These are phyloP conservation scores for Hypoxylon lienhwacheense DNA, from an alignment of 495 filamentous ascomycete species.

Conservation along the genomic window DNA sequence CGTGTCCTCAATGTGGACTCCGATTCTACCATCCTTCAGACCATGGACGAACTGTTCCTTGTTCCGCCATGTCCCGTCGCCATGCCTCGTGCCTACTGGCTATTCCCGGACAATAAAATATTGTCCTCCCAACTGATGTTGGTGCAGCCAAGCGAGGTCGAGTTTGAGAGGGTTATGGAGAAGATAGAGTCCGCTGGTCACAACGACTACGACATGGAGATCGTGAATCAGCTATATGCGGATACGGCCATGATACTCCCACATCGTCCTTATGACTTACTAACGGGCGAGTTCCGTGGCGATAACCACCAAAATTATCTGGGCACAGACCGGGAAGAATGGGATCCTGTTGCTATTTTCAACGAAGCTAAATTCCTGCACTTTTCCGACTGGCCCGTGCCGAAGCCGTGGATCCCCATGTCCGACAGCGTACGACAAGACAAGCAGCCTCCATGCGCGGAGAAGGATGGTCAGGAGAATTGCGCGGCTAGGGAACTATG, in stretches of 20 bases:
- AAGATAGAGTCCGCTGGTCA: constrained; percentile 42
- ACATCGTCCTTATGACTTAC: constrained; percentile 69
- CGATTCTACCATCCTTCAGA: constrained; percentile 63
- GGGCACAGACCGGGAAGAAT: constrained; percentile 62
- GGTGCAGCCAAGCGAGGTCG: constrained; percentile 60
- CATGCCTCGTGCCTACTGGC: constrained; percentile 75
- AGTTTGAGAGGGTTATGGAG: constrained; percentile 57
- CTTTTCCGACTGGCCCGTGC: constrained; percentile 79
- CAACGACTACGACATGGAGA: constrained; percentile 70
- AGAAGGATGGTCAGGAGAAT: constrained; percentile 47
- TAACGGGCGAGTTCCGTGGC: constrained; percentile 70
- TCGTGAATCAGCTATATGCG: constrained; percentile 70
- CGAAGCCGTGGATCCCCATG: constrained; percentile 77
- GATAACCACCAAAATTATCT: constrained; percentile 63
- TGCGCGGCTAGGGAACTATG: constrained; percentile 69
- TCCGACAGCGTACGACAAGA: constrained; percentile 55
- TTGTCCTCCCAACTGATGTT: constrained; percentile 67
- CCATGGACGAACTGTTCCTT: constrained; percentile 75
- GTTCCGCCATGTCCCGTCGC: constrained; percentile 62
- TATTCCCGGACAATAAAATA: constrained; percentile 53
- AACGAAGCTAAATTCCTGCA: constrained; percentile 75
- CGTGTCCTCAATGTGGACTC: constrained; percentile 72
- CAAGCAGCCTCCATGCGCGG: constrained; percentile 58
- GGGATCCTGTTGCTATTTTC: constrained; percentile 66
- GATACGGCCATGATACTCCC: constrained; percentile 71